These are phyloP conservation scores for Phragmites australis DNA, from an alignment of 176 grass and related monocot species.

Conservation along the genomic window DNA sequence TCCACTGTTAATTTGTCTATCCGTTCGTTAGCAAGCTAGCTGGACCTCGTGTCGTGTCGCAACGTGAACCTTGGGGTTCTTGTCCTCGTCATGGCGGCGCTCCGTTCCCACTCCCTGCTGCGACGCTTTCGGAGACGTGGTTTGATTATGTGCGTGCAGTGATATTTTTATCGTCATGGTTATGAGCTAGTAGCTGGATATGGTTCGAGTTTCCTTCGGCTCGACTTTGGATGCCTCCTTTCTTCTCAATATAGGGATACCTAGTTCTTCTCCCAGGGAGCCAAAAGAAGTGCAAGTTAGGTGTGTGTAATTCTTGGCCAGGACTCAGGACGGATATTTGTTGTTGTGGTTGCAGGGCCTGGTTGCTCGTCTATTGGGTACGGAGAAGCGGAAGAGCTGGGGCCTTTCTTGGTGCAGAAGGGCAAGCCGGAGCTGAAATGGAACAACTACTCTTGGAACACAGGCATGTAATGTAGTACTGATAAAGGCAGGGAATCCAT, in stretches of 20 bases:
- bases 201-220: not conserved
- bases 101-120: not conserved
- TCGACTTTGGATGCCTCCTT: not conserved
- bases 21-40: no score
- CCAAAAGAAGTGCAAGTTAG: not conserved
- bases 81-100: constrained; percentile 4
- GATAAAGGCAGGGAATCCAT: no score
- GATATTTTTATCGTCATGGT: not conserved
- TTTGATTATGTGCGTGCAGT: not conserved
- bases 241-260: not conserved
- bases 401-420: constrained; percentile 93
- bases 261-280: not conserved
- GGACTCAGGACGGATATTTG: not conserved
- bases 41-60: constrained; percentile 2
- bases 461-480: constrained; percentile 57
- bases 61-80: not conserved
- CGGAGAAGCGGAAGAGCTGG: constrained; percentile 84
- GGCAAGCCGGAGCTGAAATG: constrained; percentile 75
- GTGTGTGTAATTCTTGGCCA: not conserved
- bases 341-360: constrained; percentile 65
- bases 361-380: constrained; percentile 93
- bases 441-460: constrained; percentile 89
- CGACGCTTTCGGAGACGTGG: not conserved
- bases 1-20: no score
- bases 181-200: not conserved